Evolutionary conservation across 768 basidiomycete species (phyloP).

Genomic region (Cyclocybe aegerita): DNA sequence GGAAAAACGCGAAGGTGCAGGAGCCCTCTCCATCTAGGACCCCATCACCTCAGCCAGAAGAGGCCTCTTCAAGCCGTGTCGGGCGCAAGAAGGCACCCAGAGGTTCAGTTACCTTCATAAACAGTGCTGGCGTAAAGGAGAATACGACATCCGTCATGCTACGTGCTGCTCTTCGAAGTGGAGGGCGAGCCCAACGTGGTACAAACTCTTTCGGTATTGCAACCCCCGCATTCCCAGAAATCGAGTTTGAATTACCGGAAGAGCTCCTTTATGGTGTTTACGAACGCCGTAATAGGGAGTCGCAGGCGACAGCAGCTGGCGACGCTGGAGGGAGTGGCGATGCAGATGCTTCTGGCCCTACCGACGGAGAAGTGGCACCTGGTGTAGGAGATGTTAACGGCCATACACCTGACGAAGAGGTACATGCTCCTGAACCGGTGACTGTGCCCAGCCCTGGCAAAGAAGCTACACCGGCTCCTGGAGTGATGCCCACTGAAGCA

Average conservation of each 20-base stretch:
- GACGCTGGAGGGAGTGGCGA: not conserved
- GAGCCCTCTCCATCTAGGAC: too few relatives aligned
- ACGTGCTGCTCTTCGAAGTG: slow-evolving; percentile 50
- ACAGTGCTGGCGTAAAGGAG: not conserved
- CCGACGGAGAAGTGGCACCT: slow-evolving; percentile 1
- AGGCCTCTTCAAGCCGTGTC: too few relatives aligned
- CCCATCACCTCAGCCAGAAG: too few relatives aligned
- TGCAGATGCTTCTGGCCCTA: not conserved
- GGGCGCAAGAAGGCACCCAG: too few relatives aligned
- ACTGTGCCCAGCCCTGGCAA: too few relatives aligned
- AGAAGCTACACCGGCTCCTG: not conserved
- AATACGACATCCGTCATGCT: slow-evolving; percentile 29
- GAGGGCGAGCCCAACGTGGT: slow-evolving; percentile 47
- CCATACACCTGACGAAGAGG: too few relatives aligned
- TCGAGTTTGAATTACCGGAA: slow-evolving; percentile 55
- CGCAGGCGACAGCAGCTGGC: not conserved
- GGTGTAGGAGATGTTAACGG: not conserved
- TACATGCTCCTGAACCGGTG: too few relatives aligned
- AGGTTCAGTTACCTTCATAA: too few relatives aligned
- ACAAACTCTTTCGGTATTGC: slow-evolving; percentile 54
- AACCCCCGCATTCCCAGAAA: slow-evolving; percentile 9
- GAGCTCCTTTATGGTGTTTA: slow-evolving; percentile 38
- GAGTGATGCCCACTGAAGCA: not conserved
- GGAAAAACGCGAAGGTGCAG: too few relatives aligned
- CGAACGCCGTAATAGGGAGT: not conserved